phyloP scores from a whole-genome alignment of 352 stramenopile genomes.

The Salisapilia sapeloensis region DNA sequence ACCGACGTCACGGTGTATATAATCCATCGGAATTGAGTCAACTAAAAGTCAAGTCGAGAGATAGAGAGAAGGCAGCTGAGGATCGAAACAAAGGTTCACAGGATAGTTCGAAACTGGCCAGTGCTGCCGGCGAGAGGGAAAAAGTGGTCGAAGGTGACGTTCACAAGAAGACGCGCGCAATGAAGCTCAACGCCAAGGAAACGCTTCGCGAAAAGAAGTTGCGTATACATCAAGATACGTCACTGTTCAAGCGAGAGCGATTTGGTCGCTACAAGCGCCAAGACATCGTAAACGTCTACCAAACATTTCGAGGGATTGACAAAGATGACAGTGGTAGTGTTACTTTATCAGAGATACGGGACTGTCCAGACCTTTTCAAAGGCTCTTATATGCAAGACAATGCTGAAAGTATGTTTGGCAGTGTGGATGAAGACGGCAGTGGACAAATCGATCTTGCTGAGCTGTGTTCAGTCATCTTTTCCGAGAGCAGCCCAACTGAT shows the following conservation, averaged over 20 bases:
- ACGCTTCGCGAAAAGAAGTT: constrained; percentile 25
- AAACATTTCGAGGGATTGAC: constrained; percentile 55
- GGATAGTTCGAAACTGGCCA: neutral
- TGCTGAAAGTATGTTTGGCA: constrained; percentile 57
- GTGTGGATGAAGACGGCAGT: constrained; percentile 58
- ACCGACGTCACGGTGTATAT: no score
- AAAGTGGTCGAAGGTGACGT: neutral
- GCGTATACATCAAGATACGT: constrained; percentile 35
- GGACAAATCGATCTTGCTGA: constrained; percentile 57
- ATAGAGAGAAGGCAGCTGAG: no score
- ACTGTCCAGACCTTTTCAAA: constrained; percentile 36
- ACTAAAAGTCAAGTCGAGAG: no score
- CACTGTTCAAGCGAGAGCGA: constrained; percentile 34
- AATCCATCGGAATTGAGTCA: no score
- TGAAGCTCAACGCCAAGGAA: constrained; percentile 1
- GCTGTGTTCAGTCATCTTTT: constrained; percentile 38
- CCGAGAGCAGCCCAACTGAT: constrained; percentile 14
- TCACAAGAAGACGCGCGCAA: no score
- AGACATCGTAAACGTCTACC: constrained; percentile 53
- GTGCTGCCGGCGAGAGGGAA: neutral
- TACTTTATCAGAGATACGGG: constrained; percentile 36
- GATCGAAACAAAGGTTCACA: neutral
- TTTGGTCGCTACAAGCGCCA: constrained; percentile 51
- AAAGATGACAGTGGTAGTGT: constrained; percentile 49
- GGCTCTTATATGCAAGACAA: constrained; percentile 50